Evolutionary conservation across 2,329 filamentous ascomycete species (phyloP), one percentile per base, ranked within the genome.

Genomic region (Nakataea oryzae): DNA sequence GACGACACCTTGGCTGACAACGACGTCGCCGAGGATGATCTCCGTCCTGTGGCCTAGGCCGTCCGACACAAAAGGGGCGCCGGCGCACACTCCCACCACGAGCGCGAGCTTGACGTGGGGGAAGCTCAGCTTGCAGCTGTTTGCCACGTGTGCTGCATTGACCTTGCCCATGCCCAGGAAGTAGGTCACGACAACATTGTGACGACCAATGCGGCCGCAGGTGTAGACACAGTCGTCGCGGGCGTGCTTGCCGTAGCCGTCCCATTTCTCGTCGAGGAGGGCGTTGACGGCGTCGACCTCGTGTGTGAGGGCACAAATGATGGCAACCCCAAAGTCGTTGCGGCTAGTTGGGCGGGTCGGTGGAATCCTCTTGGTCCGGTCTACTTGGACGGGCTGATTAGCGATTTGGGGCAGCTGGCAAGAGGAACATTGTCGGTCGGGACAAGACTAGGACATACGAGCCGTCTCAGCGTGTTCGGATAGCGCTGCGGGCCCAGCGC

Each of bases 251-350:
- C 65, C 67, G 14, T 41, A 14, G 32, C 32, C 32, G 32, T 41
- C 32, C 32, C 32, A 41, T 13, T 13, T 41, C 32, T 41, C 32
- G 12, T 41, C 32, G 32, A 41, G 12, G 7, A 72, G 24, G n/a
- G n/a, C 57, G 24, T 59, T 26, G 32, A 59, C 57, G 41, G 32
- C 57, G 12, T 59, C 32, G 8, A 26, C 32, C 13, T 59, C 57
- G 13, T 41, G 57, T 26, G 66, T 62, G 17, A 75, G 64, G 5
- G 74, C 73, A 62, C 74, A 76, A 50, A 75, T 70, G 24, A 75
- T 69, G 13, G 71, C 72, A 54, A 75, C 65, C n/a, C 69, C 68
- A 65, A 75, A 76, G 12, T 66, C 64, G 29, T 65, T 50, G 47
- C 64, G 62, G 9, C 30, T 27, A 17, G 26, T 24, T 11, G 60